Conservation (phyloP, 1,139 yeast genomes). For the Pichia sp. region DNA sequence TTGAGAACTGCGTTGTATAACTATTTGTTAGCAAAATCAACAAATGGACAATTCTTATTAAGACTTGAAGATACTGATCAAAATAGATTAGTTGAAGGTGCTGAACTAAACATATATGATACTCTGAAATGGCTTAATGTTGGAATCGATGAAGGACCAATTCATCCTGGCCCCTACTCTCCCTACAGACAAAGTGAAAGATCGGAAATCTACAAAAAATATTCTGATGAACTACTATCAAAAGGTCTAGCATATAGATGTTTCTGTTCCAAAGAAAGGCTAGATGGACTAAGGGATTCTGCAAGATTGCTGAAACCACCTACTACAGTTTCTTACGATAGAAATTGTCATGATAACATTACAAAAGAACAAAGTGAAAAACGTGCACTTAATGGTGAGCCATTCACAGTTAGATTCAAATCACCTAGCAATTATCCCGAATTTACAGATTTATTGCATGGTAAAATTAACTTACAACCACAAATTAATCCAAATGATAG, state of each 20-base stretch:
- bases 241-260: slow-evolving; percentile 79
- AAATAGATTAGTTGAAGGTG: slow-evolving; percentile 67
- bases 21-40: slow-evolving; percentile 69
- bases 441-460: slow-evolving; percentile 71
- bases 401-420: slow-evolving; percentile 50
- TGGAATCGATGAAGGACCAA: slow-evolving; percentile 77
- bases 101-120: slow-evolving; percentile 73
- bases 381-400: slow-evolving; percentile 30
- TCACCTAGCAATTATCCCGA: slow-evolving; percentile 66
- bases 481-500: slow-evolving; percentile 65
- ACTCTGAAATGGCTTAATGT: slow-evolving; percentile 75
- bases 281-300: slow-evolving; percentile 57
- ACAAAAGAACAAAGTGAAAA: slow-evolving; percentile 36
- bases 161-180: slow-evolving; percentile 54
- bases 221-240: slow-evolving; percentile 51
- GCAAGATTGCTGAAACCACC: slow-evolving; percentile 79
- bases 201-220: slow-evolving; percentile 50
- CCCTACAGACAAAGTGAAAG: slow-evolving; percentile 87
- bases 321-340: slow-evolving; percentile 85
- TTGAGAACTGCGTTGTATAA: slow-evolving; percentile 89
- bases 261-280: slow-evolving; percentile 76
- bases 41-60: slow-evolving; percentile 73
- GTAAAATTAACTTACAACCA: slow-evolving; percentile 67
- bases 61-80: slow-evolving; percentile 92
- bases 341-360: slow-evolving; percentile 54